Conservation (phyloP, 176 grass and related monocot genomes). For the Puya raimondii region DNA sequence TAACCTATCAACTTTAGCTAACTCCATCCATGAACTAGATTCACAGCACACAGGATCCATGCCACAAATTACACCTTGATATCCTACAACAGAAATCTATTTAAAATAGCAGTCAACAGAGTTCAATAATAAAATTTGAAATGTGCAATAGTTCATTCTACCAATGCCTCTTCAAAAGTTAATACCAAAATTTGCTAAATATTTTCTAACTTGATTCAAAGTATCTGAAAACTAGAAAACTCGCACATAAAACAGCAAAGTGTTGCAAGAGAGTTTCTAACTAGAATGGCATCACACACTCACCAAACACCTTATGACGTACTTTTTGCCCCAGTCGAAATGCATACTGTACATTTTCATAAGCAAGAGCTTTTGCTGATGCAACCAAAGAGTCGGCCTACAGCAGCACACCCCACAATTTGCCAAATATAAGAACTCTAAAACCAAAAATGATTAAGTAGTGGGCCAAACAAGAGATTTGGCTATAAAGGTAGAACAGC, state of each 20-base stretch:
- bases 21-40: constrained; percentile 97
- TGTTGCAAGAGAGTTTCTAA: constrained; percentile 9
- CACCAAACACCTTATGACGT: constrained; percentile 80
- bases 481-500: background rate
- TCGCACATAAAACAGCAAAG: background rate
- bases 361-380: constrained; percentile 86
- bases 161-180: too few species aligned
- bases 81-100: constrained; percentile 44
- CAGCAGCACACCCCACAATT: constrained; percentile 1
- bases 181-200: too few species aligned
- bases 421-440: background rate
- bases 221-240: background rate
- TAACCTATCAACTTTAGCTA: constrained; percentile 66
- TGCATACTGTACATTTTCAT: constrained; percentile 74
- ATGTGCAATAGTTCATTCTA: too few species aligned
- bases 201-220: background rate
- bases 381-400: constrained; percentile 73
- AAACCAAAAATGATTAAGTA: background rate
- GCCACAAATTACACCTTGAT: constrained; percentile 96
- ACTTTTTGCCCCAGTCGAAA: constrained; percentile 87
- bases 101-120: background rate
- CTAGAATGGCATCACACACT: constrained; percentile 23
- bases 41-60: constrained; percentile 94
- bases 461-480: background rate
- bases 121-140: background rate